Percentiles rank a stretch among this genome's conserved stretches.
These are phyloP conservation scores for Penicillium brevicompactum DNA, from an alignment of 2,329 filamentous ascomycete species.

Conservation along the genomic window DNA sequence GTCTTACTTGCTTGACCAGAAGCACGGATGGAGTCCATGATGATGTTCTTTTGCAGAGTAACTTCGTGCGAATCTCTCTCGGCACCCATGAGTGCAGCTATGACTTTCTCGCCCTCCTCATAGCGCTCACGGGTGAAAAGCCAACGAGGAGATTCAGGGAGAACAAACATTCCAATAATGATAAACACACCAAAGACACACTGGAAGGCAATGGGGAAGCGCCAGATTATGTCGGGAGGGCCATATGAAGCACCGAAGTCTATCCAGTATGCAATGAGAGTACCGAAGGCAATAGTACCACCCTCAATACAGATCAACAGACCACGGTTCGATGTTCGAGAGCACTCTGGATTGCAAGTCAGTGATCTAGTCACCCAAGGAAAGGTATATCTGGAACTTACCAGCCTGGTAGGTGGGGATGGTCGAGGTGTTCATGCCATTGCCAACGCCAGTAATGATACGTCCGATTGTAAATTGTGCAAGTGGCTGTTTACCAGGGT, in stretches of 20 bases:
- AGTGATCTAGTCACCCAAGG: background rate
- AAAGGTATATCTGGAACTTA: background rate
- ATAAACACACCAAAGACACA: slow-evolving; percentile 49
- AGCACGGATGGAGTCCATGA: slow-evolving; percentile 63
- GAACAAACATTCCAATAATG: slow-evolving; percentile 36
- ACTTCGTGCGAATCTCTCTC: slow-evolving; percentile 56
- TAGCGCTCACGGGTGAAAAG: slow-evolving; percentile 34
- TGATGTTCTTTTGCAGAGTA: slow-evolving; percentile 52
- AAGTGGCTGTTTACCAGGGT: slow-evolving; percentile 34
- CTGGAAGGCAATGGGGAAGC: slow-evolving; percentile 54
- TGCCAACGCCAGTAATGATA: slow-evolving; percentile 51
- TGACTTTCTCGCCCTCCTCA: slow-evolving; percentile 47
- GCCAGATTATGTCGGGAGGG: slow-evolving; percentile 39
- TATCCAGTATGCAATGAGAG: slow-evolving; percentile 29
- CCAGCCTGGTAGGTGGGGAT: slow-evolving; percentile 52
- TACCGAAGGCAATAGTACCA: slow-evolving; percentile 38
- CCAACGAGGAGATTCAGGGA: slow-evolving; percentile 40
- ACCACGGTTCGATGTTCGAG: slow-evolving; percentile 55
- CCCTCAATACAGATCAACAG: slow-evolving; percentile 59
- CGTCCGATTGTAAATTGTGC: slow-evolving; percentile 53
- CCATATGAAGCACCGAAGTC: slow-evolving; percentile 26
- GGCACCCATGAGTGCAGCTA: slow-evolving; percentile 48
- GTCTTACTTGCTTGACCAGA: slow-evolving; percentile 48
- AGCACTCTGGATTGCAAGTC: slow-evolving; percentile 35
- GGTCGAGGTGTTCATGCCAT: slow-evolving; percentile 54